Conservation (phyloP, 306 rosid species). For the Lathyrus oleraceus region DNA sequence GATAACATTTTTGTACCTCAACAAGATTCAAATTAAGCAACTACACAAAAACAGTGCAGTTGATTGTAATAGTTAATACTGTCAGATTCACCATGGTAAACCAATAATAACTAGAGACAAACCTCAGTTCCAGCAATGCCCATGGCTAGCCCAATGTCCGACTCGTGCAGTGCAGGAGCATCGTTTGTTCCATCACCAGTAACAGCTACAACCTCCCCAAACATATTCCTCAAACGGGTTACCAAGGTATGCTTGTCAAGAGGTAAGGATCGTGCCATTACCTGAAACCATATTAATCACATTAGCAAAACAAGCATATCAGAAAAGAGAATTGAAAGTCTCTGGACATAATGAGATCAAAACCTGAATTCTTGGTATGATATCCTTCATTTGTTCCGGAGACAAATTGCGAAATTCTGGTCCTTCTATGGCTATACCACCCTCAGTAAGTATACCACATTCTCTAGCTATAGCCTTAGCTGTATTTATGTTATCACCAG, state of each 20-base stretch:
- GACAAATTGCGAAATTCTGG: constrained; percentile 63
- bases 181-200: constrained; percentile 97
- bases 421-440: constrained; percentile 84
- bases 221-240: constrained; percentile 56
- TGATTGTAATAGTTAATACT: constrained; percentile 11
- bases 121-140: constrained; percentile 99
- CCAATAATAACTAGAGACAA: constrained; percentile 21
- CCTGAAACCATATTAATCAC: constrained; percentile 57
- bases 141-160: constrained; percentile 97
- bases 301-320: constrained; percentile 26
- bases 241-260: constrained; percentile 79
- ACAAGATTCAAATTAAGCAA: constrained; percentile 6
- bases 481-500: constrained; percentile 88
- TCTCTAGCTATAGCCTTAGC: constrained; percentile 90
- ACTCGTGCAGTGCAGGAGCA: constrained; percentile 93
- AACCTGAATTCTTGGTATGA: constrained; percentile 85
- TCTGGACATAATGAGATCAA: constrained; percentile 10
- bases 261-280: constrained; percentile 89
- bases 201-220: constrained; percentile 89
- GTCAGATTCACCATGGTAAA: constrained; percentile 23
- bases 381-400: constrained; percentile 51
- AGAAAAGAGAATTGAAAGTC: constrained; percentile 18
- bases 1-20: constrained; percentile 5
- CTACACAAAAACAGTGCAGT: neutral
- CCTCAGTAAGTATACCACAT: constrained; percentile 82